These are phyloP conservation scores for Pseudonitzschia multistriata DNA, from an alignment of 108 stramenopile species.

Conservation along the genomic window DNA sequence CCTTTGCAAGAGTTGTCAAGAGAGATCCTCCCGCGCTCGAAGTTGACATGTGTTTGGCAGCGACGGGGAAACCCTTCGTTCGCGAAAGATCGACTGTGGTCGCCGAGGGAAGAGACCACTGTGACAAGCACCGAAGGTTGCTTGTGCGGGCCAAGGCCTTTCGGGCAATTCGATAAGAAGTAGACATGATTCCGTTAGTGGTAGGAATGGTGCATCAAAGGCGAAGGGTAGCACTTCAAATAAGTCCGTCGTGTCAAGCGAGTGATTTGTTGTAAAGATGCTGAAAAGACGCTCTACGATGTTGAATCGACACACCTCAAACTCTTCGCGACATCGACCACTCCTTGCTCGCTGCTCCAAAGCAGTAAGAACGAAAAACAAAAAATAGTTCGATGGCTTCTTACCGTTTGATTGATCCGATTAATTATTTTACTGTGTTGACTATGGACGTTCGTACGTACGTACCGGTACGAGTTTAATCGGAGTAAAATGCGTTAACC, in stretches of 20 bases:
- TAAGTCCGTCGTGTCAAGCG: neutral
- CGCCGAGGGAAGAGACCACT: neutral
- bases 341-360: no score
- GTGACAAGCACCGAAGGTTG: slow-evolving; percentile 4
- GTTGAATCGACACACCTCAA: no score
- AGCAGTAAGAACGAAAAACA: no score
- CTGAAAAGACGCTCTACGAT: neutral
- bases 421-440: no score
- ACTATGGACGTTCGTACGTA: no score
- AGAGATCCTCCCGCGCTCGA: slow-evolving; percentile 26
- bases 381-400: no score
- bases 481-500: no score
- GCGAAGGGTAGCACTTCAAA: neutral
- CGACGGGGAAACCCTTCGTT: neutral
- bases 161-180: slow-evolving; percentile 30
- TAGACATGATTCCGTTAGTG: slow-evolving; percentile 17
- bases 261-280: neutral
- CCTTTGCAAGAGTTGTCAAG: slow-evolving; percentile 50
- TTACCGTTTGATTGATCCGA: no score
- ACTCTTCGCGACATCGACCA: no score
- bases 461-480: no score
- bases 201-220: neutral
- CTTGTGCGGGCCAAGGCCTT: slow-evolving; percentile 1
- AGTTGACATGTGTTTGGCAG: slow-evolving; percentile 7
- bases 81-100: neutral